Conservation (phyloP, 805 yeast genomes). For the Kazachstania taianensis region DNA sequence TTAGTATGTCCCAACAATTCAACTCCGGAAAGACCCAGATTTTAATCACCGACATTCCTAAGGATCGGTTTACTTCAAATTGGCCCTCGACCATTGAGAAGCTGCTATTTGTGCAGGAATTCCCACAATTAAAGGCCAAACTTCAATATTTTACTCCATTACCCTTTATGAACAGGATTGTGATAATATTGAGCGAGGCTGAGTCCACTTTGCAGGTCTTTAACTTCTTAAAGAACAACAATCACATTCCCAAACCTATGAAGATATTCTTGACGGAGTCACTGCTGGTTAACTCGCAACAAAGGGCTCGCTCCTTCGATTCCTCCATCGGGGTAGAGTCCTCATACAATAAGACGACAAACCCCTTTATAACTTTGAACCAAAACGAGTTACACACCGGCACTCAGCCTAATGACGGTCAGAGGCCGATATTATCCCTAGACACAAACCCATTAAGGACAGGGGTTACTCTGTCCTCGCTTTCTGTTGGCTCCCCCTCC, state of each 20-base stretch:
- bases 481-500: constrained; percentile 20
- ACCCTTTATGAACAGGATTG: constrained; percentile 35
- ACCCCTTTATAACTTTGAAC: not conserved
- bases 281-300: not conserved
- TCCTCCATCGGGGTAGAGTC: not conserved
- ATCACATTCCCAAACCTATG: constrained; percentile 8
- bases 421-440: constrained; percentile 20
- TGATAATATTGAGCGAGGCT: constrained; percentile 28
- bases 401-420: not conserved
- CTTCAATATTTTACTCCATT: constrained; percentile 31
- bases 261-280: constrained; percentile 30
- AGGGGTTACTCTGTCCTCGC: constrained; percentile 12
- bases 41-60: constrained; percentile 26
- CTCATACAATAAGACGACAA: not conserved
- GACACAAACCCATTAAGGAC: constrained; percentile 21
- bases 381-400: not conserved
- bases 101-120: constrained; percentile 16
- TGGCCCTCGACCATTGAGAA: constrained; percentile 22
- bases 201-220: constrained; percentile 17
- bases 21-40: constrained; percentile 22
- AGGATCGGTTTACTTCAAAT: constrained; percentile 13
- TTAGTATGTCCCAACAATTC: too few species aligned
- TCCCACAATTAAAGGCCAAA: constrained; percentile 16
- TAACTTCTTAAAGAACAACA: constrained; percentile 11
- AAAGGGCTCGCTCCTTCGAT: constrained; percentile 4